Evolutionary conservation across 148 eudicot species (phyloP).

Genomic region (Rhododendron molle): DNA sequence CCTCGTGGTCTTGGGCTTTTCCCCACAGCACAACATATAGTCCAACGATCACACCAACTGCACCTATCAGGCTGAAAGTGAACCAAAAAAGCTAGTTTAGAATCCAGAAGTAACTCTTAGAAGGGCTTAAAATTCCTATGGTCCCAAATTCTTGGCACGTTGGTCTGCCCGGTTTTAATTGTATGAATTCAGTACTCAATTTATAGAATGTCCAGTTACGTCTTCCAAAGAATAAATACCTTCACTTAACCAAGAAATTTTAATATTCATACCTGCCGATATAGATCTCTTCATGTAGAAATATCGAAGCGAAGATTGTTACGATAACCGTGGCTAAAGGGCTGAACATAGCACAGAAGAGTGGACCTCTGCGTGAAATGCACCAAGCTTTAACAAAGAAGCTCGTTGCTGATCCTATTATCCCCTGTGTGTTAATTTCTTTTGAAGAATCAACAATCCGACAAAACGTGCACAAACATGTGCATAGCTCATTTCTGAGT

Average conservation of each 20-base stretch:
- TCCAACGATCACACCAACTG: conserved; percentile 46
- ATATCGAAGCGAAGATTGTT: conserved; percentile 40
- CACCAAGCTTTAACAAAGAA: conserved; percentile 81
- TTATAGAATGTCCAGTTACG: background rate
- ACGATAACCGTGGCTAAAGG: conserved; percentile 65
- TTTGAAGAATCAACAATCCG: background rate
- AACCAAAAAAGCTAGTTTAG: background rate
- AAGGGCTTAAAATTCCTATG: too few relatives aligned
- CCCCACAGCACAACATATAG: conserved; percentile 81
- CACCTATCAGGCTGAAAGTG: conserved; percentile 50
- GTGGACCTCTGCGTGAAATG: conserved; percentile 59
- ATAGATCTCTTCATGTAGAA: conserved; percentile 63
- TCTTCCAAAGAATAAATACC: too few relatives aligned
- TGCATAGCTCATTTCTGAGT: background rate
- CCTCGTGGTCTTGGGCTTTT: conserved; percentile 44
- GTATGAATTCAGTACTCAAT: background rate
- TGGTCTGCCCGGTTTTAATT: background rate
- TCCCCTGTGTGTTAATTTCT: conserved; percentile 31
- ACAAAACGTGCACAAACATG: background rate
- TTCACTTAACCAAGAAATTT: background rate
- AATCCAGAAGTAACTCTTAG: background rate
- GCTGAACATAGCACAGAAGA: conserved; percentile 76
- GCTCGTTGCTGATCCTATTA: conserved; percentile 48
- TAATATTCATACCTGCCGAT: conserved; percentile 48
- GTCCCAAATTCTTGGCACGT: too few relatives aligned